Evolutionary conservation across 352 stramenopile genomes (phyloP).

Genomic region (Phytopythium oedochilum): DNA sequence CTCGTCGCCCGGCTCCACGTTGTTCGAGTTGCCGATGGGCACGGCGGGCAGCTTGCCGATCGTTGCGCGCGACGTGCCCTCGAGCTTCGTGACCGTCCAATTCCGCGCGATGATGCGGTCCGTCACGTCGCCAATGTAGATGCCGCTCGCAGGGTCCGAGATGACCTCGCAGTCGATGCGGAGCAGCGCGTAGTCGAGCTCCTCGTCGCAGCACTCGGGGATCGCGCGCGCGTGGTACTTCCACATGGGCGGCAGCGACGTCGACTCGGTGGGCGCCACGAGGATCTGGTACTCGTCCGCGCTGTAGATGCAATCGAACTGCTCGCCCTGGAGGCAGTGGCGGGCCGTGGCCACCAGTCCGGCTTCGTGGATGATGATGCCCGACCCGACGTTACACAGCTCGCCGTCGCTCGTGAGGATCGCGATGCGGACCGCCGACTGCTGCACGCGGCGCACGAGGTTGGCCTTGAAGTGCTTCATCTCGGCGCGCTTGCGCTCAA

Average conservation of each 20-base stretch:
- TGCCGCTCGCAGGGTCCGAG: conserved; percentile 78
- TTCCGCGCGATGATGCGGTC: conserved; percentile 83
- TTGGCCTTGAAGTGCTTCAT: conserved; percentile 87
- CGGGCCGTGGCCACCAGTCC: conserved; percentile 75
- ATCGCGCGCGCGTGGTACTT: conserved; percentile 83
- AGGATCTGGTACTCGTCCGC: conserved; percentile 83
- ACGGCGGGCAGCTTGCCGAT: conserved; percentile 76
- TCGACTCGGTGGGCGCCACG: conserved; percentile 77
- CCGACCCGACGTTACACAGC: conserved; percentile 82
- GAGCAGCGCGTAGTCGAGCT: conserved; percentile 78
- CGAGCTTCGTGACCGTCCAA: conserved; percentile 78
- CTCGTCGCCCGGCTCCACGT: conserved; percentile 82
- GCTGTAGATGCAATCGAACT: conserved; percentile 86
- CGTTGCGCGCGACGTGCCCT: conserved; percentile 61
- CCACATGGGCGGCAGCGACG: conserved; percentile 71
- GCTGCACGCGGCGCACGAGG: conserved; percentile 79
- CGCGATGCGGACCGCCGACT: conserved; percentile 80
- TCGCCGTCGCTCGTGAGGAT: conserved; percentile 83
- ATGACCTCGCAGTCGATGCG: conserved; percentile 83
- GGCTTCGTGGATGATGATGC: conserved; percentile 82
- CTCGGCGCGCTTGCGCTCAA: conserved; percentile 73
- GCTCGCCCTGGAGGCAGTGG: conserved; percentile 77
- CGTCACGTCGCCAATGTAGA: conserved; percentile 87
- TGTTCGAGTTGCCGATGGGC: conserved; percentile 85
- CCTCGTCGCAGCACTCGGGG: conserved; percentile 80